Evolutionary conservation across 768 basidiomycete species (phyloP).

Genomic region (Gyrodon lividus): DNA sequence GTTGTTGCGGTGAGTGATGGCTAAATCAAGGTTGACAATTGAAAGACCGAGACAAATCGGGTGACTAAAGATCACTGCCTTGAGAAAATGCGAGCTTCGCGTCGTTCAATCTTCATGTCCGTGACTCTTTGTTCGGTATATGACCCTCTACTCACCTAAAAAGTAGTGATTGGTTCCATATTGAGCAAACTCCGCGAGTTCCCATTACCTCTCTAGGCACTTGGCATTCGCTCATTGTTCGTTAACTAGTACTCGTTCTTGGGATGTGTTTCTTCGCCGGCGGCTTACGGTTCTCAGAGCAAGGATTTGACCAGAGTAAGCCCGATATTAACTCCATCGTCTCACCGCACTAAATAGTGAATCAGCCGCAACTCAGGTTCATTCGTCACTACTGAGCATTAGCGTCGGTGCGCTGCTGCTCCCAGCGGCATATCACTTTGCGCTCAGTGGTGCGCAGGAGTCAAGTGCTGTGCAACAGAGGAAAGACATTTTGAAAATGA

Average conservation of each 20-base stretch:
- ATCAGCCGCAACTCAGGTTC: conserved; percentile 61
- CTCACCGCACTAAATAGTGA: conserved; percentile 3
- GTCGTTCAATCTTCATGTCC: conserved; percentile 79
- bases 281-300: conserved; percentile 73
- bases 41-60: not conserved
- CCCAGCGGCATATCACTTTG: conserved; percentile 77
- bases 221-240: conserved; percentile 5
- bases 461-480: conserved; percentile 34
- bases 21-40: not conserved
- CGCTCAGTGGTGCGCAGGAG: conserved; percentile 30
- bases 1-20: conserved; percentile 63
- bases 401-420: conserved; percentile 79
- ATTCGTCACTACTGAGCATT: conserved; percentile 72
- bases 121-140: conserved; percentile 21
- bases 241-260: conserved; percentile 62
- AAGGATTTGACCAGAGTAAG: conserved; percentile 75
- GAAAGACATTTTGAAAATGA: conserved; percentile 46
- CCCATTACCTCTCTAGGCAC: not conserved
- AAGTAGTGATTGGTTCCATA: conserved; percentile 76
- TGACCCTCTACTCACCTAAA: conserved; percentile 7
- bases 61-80: conserved; percentile 61
- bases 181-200: conserved; percentile 69
- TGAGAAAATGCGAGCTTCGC: conserved; percentile 77
- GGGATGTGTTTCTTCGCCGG: conserved; percentile 93
- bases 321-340: conserved; percentile 2